Base-by-base conservation (phyloP, 805 yeast species). In the Candida yuanshanica region DNA sequence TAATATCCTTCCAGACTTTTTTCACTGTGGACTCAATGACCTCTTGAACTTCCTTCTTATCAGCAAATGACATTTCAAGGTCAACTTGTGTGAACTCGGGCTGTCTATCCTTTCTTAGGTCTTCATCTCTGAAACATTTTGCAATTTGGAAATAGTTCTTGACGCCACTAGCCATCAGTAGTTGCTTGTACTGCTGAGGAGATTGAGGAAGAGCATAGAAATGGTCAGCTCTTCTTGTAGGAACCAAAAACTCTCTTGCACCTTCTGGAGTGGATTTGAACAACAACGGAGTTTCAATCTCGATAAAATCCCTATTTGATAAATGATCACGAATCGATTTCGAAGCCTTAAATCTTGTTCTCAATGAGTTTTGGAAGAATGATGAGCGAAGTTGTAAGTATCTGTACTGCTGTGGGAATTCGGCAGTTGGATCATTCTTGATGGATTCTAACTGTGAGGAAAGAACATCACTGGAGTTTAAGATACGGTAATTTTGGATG, bases 1-100 rank as follows among this genome's bases (percentile, higher is more conserved):
- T 69, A 12, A 75, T 67, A 3, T 65, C 59, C 3, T 55, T 55
- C 90, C 95, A 88, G 1, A 80, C 67, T 1, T 56, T 56, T 6
- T 60, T 56, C 0, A 88, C 73, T 0, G 84, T 57, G 12, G 65
- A 64, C 52, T 83, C 84, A 2, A 91, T 79, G 0, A 78, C 80
- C 0, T 57, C 42, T 59, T 77, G 79, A 6, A 93, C 95, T 49
- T 85, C 86, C 13, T 69, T 64, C 24, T 77, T 77, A 47, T 70
- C 70, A 3, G 90, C 81, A 66, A 82, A 93, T 16, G 90, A 76
- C 91, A 93, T 83, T 61, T 93, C 99, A 63, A 93, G 52, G 69
- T 93, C 99, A n/a, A 93, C 66, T 63, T 93, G 99, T 1, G 99
- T 93, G 60, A 93, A 93, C 59, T 93, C 99, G 0, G 98, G 98